phyloP scores from a whole-genome alignment of 2,329 filamentous ascomycete species.

The Trichocomaceae sp. region DNA sequence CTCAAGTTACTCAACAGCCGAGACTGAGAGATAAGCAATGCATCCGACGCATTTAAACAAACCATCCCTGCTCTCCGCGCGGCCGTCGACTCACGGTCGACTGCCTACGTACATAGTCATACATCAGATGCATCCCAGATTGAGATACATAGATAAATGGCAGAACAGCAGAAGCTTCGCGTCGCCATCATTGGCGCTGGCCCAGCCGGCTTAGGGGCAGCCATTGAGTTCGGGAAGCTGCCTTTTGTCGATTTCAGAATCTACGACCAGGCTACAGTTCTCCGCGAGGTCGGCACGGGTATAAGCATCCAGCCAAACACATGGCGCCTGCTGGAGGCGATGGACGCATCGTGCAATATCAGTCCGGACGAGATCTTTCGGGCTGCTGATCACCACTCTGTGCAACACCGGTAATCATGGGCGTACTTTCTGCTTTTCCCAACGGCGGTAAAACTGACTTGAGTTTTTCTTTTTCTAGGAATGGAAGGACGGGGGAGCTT shows the following conservation, averaged over 20 bases:
- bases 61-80: neutral
- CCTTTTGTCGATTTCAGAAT: constrained; percentile 3
- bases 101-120: neutral
- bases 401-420: constrained; percentile 6
- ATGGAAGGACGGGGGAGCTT: constrained; percentile 6
- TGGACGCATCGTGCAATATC: constrained; percentile 11
- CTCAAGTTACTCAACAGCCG: no score
- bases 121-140: neutral
- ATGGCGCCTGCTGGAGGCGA: constrained; percentile 10
- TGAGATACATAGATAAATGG: neutral
- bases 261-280: constrained; percentile 8
- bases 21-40: neutral
- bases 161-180: neutral
- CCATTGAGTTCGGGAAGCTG: constrained; percentile 5
- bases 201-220: constrained; percentile 2
- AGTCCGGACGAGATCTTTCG: neutral
- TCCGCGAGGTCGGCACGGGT: constrained; percentile 11
- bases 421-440: neutral
- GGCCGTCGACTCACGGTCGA: neutral
- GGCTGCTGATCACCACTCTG: neutral
- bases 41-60: neutral
- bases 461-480: neutral
- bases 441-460: neutral
- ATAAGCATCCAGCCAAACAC: constrained; percentile 13
- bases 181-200: constrained; percentile 8